These are phyloP conservation scores for Linderniella brevidens DNA, from an alignment of 257 asterid genomes.

Conservation along the genomic window DNA sequence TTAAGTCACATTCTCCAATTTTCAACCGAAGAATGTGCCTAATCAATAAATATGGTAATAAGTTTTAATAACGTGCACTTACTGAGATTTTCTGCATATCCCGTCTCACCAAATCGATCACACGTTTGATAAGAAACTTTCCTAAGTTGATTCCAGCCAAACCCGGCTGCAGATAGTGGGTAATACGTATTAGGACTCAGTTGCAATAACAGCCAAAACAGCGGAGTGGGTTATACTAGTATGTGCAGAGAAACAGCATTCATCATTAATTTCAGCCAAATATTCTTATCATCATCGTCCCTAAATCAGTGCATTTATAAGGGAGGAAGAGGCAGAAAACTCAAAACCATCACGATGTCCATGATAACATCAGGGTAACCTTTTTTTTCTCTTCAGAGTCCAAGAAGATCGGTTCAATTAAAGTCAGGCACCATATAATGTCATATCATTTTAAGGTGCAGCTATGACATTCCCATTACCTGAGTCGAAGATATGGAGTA, in stretches of 20 bases:
- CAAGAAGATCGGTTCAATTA: neutral
- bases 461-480: constrained; percentile 21
- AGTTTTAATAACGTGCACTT: constrained; percentile 18
- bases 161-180: constrained; percentile 57
- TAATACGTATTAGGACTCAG: neutral
- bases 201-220: too few relatives aligned
- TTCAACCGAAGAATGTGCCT: neutral
- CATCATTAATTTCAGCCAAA: too few relatives aligned
- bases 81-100: constrained; percentile 77
- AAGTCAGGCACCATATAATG: neutral
- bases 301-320: too few relatives aligned
- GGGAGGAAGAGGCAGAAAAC: too few relatives aligned
- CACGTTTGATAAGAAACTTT: constrained; percentile 87
- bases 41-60: neutral
- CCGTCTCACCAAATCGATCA: constrained; percentile 76
- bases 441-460: neutral
- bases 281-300: too few relatives aligned
- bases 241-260: too few relatives aligned
- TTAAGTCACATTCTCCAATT: neutral
- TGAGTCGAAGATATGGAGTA: constrained; percentile 95
- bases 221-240: too few relatives aligned
- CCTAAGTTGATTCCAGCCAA: constrained; percentile 91
- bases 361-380: too few relatives aligned
- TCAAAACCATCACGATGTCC: too few relatives aligned
- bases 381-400: too few relatives aligned